Evolutionary conservation across 2,329 filamentous ascomycete species (phyloP).

Genomic region (Fusarium torulosum): DNA sequence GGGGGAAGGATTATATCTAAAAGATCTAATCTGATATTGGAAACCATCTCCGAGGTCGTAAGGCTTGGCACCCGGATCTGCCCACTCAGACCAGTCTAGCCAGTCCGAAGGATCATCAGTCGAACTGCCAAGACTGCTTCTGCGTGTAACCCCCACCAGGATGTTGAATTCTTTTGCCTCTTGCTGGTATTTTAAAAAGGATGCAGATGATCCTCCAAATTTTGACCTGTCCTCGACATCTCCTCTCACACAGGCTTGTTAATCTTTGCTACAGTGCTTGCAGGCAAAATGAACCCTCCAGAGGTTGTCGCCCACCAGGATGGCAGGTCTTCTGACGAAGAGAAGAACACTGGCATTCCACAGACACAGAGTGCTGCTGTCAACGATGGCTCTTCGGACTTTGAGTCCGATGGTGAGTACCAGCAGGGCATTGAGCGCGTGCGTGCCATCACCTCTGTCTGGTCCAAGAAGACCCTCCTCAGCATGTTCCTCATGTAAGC

Average conservation of each 20-base stretch:
- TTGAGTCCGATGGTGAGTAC: conserved; percentile 31
- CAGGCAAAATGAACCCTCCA: conserved; percentile 15
- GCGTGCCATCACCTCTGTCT: conserved; percentile 55
- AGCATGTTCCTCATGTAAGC: conserved; percentile 56
- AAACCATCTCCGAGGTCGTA: conserved; percentile 7
- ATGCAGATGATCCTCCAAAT: not conserved
- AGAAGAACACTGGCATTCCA: not conserved
- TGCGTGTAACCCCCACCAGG: not conserved
- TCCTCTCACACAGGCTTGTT: not conserved
- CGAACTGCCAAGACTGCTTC: not conserved
- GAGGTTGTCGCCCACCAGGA: conserved; percentile 5
- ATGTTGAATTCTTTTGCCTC: not conserved
- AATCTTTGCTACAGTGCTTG: not conserved
- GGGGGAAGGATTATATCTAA: conserved; percentile 15
- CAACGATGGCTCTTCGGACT: conserved; percentile 2
- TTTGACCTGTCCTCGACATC: not conserved
- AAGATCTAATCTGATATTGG: conserved; percentile 25
- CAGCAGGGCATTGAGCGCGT: conserved; percentile 55
- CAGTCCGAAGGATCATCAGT: not conserved
- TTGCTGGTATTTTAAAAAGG: not conserved
- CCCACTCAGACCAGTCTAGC: not conserved
- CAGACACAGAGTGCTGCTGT: conserved; percentile 13
- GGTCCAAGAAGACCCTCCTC: conserved; percentile 53
- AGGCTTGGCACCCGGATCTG: not conserved
- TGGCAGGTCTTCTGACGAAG: conserved; percentile 11